Evolutionary conservation across 306 rosid species (phyloP).

Genomic region (Datisca glomerata): DNA sequence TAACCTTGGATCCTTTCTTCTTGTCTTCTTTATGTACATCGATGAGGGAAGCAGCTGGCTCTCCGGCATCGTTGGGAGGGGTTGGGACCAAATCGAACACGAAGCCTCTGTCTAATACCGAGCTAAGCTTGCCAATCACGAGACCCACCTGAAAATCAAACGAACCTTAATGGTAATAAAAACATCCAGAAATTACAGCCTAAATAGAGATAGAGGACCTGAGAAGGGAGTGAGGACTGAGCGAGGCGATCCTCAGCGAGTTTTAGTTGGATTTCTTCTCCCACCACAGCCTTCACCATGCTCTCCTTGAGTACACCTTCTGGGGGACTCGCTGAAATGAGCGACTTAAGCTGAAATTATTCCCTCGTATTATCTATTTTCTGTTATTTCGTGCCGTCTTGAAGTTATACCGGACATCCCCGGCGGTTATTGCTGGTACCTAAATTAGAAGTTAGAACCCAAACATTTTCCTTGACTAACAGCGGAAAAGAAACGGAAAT

Average conservation of each 20-base stretch:
- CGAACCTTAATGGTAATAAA: not conserved
- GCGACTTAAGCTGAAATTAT: too few species aligned
- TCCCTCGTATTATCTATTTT: too few species aligned
- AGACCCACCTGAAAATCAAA: constrained; percentile 55
- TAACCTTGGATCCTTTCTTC: constrained; percentile 51
- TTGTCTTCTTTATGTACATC: constrained; percentile 44
- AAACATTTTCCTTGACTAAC: too few species aligned
- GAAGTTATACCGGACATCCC: too few species aligned
- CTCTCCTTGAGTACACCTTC: not conserved
- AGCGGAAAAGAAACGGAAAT: too few species aligned
- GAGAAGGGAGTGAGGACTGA: constrained; percentile 37
- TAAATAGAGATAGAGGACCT: constrained; percentile 24
- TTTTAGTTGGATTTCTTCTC: constrained; percentile 73
- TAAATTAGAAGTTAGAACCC: too few species aligned
- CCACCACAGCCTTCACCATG: constrained; percentile 84
- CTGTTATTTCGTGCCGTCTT: too few species aligned
- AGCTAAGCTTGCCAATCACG: constrained; percentile 61
- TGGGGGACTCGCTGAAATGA: not conserved
- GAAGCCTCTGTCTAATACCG: constrained; percentile 60
- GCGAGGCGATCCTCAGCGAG: constrained; percentile 60
- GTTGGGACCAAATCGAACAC: constrained; percentile 70
- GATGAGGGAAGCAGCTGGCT: constrained; percentile 40
- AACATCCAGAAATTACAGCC: constrained; percentile 2
- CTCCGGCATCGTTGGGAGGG: constrained; percentile 60
- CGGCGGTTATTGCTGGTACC: too few species aligned